These are phyloP conservation scores for Arthrobotrys entomopaga DNA, from an alignment of 2,329 filamentous ascomycete species.

Conservation along the genomic window DNA sequence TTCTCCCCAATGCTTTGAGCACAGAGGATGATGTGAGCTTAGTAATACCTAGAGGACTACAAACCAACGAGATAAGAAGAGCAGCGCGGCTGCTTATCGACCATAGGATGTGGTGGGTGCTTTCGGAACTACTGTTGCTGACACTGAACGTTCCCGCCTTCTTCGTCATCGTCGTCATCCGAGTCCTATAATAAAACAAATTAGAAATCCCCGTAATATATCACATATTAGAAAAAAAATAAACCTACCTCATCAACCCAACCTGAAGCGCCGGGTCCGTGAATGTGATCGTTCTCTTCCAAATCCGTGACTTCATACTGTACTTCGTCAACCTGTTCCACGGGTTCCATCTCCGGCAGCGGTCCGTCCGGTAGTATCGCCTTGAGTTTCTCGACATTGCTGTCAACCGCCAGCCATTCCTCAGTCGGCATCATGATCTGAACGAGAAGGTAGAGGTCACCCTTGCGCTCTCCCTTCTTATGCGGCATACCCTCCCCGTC, in stretches of 20 bases:
- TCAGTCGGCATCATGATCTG: constrained; percentile 89
- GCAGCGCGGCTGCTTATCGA: too few relatives aligned
- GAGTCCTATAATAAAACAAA: constrained; percentile 74
- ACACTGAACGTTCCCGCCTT: constrained; percentile 73
- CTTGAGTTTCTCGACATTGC: constrained; percentile 74
- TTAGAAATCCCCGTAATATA: constrained; percentile 64
- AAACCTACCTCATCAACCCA: constrained; percentile 64
- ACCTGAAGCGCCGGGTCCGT: constrained; percentile 63
- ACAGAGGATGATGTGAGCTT: too few relatives aligned
- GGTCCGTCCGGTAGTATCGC: constrained; percentile 77
- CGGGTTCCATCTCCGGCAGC: constrained; percentile 70
- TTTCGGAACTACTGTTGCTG: constrained; percentile 71
- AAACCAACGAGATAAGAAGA: too few relatives aligned
- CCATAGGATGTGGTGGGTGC: too few relatives aligned
- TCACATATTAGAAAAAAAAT: constrained; percentile 30
- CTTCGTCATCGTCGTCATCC: constrained; percentile 74
- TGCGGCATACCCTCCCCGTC: constrained; percentile 92
- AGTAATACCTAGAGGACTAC: too few relatives aligned
- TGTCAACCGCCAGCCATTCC: constrained; percentile 77
- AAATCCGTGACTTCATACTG: constrained; percentile 84
- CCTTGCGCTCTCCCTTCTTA: constrained; percentile 83
- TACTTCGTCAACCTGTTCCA: constrained; percentile 83
- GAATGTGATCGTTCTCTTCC: constrained; percentile 72
- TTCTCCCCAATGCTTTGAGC: too few relatives aligned
- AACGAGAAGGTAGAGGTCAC: constrained; percentile 86